Evolutionary conservation across 495 filamentous ascomycete genomes (phyloP).

Genomic region (Cryomyces minteri): DNA sequence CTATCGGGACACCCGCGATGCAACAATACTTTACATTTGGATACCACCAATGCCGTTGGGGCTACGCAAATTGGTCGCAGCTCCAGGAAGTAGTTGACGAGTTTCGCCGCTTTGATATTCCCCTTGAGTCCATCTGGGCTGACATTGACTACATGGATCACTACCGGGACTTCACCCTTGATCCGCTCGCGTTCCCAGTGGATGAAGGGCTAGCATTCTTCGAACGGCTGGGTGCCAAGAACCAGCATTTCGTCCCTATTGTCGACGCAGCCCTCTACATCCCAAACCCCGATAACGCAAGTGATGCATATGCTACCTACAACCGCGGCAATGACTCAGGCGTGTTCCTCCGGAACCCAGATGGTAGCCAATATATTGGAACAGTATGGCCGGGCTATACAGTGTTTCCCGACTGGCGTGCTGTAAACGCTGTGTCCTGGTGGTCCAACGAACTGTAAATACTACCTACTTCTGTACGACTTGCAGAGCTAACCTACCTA

Average conservation of each 20-base stretch:
- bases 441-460: slow-evolving; percentile 49
- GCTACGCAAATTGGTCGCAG: slow-evolving; percentile 40
- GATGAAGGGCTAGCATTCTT: slow-evolving; percentile 42
- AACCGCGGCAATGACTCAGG: slow-evolving; percentile 45
- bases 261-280: slow-evolving; percentile 64
- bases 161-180: slow-evolving; percentile 39
- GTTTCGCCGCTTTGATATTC: slow-evolving; percentile 40
- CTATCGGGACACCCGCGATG: slow-evolving; percentile 42
- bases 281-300: slow-evolving; percentile 50
- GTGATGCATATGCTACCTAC: slow-evolving; percentile 52
- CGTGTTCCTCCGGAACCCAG: slow-evolving; percentile 43
- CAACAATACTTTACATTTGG: slow-evolving; percentile 45
- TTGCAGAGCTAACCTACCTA: slow-evolving; percentile 5
- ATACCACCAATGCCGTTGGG: slow-evolving; percentile 48
- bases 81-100: slow-evolving; percentile 35
- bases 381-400: slow-evolving; percentile 44
- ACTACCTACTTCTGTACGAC: slow-evolving; percentile 23
- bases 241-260: slow-evolving; percentile 65
- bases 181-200: slow-evolving; percentile 29
- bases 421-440: slow-evolving; percentile 39
- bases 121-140: slow-evolving; percentile 48
- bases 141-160: slow-evolving; percentile 39
- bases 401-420: slow-evolving; percentile 45
- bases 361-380: slow-evolving; percentile 43
- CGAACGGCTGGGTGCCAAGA: slow-evolving; percentile 38